Conservation (phyloP, 805 yeast genomes). For the Yamadazyma nakazawae region DNA sequence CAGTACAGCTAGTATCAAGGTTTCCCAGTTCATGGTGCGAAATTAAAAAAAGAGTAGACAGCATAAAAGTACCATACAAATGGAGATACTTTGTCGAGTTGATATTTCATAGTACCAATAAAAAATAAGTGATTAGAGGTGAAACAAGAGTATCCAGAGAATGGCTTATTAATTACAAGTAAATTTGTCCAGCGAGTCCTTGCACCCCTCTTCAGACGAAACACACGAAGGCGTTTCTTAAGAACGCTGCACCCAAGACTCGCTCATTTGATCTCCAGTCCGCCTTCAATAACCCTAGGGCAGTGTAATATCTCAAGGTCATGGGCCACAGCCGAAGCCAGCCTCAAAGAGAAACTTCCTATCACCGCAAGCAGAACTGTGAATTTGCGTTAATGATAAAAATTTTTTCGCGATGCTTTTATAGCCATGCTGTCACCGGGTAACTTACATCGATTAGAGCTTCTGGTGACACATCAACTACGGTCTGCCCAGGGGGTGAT, state of each 20-base stretch:
- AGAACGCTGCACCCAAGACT: slow-evolving; percentile 77
- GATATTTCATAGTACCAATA: neutral
- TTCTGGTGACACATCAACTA: neutral
- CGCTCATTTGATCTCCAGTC: slow-evolving; percentile 58
- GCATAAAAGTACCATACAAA: no score
- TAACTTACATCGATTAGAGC: slow-evolving; percentile 1
- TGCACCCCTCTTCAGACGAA: slow-evolving; percentile 70
- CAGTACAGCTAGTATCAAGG: neutral
- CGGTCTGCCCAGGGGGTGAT: neutral
- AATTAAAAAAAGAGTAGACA: no score
- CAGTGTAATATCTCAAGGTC: slow-evolving; percentile 50
- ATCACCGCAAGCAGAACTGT: slow-evolving; percentile 57
- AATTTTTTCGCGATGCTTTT: slow-evolving; percentile 3
- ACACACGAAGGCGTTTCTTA: slow-evolving; percentile 72
- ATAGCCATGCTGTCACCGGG: slow-evolving; percentile 4
- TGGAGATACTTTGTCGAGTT: no score
- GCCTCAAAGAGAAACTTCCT: slow-evolving; percentile 65
- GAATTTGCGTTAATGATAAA: slow-evolving; percentile 29
- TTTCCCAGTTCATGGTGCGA: neutral
- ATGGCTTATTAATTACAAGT: neutral
- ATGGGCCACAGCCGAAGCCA: slow-evolving; percentile 68
- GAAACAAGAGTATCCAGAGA: neutral
- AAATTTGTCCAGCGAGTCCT: slow-evolving; percentile 51
- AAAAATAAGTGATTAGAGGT: neutral
- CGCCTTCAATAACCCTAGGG: slow-evolving; percentile 25